Percentiles rank a stretch among this genome's conserved stretches.
Evolutionary conservation across 2,329 filamentous ascomycete species (phyloP).

Genomic region (Geosmithia flava): DNA sequence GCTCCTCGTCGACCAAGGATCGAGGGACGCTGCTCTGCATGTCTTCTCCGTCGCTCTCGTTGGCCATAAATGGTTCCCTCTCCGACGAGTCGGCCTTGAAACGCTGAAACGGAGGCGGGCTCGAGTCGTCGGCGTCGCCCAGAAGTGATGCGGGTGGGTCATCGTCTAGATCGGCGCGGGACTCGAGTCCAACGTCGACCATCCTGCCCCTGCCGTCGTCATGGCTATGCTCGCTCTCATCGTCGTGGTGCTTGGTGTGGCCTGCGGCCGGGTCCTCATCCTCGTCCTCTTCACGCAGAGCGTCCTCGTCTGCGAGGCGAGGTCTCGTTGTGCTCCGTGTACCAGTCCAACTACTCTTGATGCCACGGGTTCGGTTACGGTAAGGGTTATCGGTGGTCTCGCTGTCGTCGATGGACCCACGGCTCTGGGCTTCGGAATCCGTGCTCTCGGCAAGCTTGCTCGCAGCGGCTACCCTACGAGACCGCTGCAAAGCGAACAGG

Average conservation of each 20-base stretch:
- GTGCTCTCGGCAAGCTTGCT: slow-evolving; percentile 77
- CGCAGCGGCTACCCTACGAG: slow-evolving; percentile 75
- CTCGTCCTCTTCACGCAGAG: slow-evolving; percentile 27
- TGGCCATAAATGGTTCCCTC: slow-evolving; percentile 22
- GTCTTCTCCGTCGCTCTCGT: slow-evolving; percentile 24
- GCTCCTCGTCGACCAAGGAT: slow-evolving; percentile 14
- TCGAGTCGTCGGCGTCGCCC: slow-evolving; percentile 34
- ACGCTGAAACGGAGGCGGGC: slow-evolving; percentile 49
- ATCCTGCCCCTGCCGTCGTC: slow-evolving; percentile 45
- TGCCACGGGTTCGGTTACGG: slow-evolving; percentile 37
- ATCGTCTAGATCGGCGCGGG: slow-evolving; percentile 42
- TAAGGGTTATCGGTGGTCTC: slow-evolving; percentile 19
- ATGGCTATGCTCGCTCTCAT: slow-evolving; percentile 10
- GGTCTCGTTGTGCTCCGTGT: slow-evolving; percentile 26
- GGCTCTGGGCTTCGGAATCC: slow-evolving; percentile 51
- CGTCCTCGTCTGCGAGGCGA: slow-evolving; percentile 11
- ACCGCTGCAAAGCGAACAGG: slow-evolving; percentile 81
- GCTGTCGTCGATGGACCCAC: slow-evolving; percentile 21
- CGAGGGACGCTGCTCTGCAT: slow-evolving; percentile 25
- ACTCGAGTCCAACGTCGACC: slow-evolving; percentile 79
- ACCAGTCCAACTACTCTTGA: slow-evolving; percentile 55
- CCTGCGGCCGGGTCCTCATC: slow-evolving; percentile 16
- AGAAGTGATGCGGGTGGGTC: slow-evolving; percentile 50
- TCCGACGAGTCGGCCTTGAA: slow-evolving; percentile 30
- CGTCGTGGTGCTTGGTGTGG: slow-evolving; percentile 6